Evolutionary conservation across 2,329 filamentous ascomycete species (phyloP).

Genomic region (Sporothrix brunneoviolacea): DNA sequence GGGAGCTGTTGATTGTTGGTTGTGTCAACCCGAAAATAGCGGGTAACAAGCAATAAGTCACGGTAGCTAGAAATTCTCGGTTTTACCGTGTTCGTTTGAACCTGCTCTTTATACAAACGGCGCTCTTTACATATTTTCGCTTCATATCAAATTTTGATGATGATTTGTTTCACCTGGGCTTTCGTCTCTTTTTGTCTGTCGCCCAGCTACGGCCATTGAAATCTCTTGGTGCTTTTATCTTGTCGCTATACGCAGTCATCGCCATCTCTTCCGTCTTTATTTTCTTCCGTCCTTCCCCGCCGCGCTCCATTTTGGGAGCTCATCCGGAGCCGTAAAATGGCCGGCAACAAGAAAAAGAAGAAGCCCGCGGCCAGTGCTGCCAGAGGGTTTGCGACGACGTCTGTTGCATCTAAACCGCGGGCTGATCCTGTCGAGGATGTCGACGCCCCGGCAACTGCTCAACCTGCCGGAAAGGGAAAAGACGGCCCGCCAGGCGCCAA

Average conservation of each 20-base stretch:
- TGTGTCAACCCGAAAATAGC: constrained; percentile 3
- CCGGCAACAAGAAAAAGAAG: constrained; percentile 79
- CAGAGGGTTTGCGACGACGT: constrained; percentile 89
- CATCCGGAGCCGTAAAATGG: constrained; percentile 45
- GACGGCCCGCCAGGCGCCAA: constrained; percentile 8
- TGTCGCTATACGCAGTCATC: no score
- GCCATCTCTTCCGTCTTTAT: not conserved
- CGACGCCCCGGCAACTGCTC: constrained; percentile 20
- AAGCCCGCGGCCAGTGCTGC: constrained; percentile 83
- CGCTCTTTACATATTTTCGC: not conserved
- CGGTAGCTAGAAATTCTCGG: not conserved
- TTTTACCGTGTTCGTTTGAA: not conserved
- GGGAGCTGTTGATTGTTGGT: constrained; percentile 10
- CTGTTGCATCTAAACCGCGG: constrained; percentile 75
- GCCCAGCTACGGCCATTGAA: not conserved
- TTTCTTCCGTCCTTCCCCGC: not conserved
- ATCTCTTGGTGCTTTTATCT: no score
- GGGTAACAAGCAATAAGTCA: constrained; percentile 11
- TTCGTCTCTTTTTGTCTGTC: not conserved
- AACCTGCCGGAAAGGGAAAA: constrained; percentile 11
- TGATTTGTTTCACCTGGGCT: no score
- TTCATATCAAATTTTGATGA: no score
- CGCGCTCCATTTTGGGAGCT: constrained; percentile 8
- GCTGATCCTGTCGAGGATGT: constrained; percentile 45
- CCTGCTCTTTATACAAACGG: not conserved